These are phyloP conservation scores for Pseudocercospora fuligena DNA, from an alignment of 2,329 filamentous ascomycete genomes.

Conservation along the genomic window DNA sequence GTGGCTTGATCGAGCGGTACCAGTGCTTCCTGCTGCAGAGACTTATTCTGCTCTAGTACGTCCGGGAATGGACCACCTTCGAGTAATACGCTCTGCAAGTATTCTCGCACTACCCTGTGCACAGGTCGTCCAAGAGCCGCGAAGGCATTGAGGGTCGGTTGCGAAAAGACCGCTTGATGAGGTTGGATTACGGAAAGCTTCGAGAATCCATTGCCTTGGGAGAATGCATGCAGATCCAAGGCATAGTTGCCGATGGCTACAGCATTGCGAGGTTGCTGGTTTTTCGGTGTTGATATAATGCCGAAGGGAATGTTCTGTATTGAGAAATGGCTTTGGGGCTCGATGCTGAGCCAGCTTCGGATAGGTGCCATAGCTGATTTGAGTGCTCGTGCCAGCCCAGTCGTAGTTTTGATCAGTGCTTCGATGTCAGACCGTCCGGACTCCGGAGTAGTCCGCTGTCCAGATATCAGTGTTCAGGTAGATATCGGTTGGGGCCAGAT, in stretches of 20 bases:
- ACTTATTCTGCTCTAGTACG: conserved; percentile 65
- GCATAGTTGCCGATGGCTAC: conserved; percentile 75
- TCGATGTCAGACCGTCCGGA: background rate
- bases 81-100: conserved; percentile 70
- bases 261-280: conserved; percentile 65
- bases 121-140: conserved; percentile 71
- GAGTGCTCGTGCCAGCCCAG: background rate
- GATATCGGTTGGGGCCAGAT: background rate
- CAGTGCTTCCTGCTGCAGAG: conserved; percentile 62
- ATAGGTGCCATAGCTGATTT: conserved; percentile 38
- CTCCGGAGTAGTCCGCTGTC: background rate
- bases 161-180: conserved; percentile 65
- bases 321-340: conserved; percentile 69
- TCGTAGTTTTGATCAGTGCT: background rate
- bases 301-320: conserved; percentile 83
- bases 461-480: background rate
- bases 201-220: conserved; percentile 63
- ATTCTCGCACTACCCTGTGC: conserved; percentile 70
- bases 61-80: conserved; percentile 63
- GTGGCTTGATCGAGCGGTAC: conserved; percentile 63
- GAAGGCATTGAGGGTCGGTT: conserved; percentile 73
- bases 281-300: conserved; percentile 69
- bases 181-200: conserved; percentile 61
- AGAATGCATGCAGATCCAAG: conserved; percentile 69
- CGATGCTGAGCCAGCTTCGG: conserved; percentile 64